Evolutionary conservation across 106 monocot species (phyloP), one percentile per base, ranked within the genome.

Genomic region (Allium sativum): DNA sequence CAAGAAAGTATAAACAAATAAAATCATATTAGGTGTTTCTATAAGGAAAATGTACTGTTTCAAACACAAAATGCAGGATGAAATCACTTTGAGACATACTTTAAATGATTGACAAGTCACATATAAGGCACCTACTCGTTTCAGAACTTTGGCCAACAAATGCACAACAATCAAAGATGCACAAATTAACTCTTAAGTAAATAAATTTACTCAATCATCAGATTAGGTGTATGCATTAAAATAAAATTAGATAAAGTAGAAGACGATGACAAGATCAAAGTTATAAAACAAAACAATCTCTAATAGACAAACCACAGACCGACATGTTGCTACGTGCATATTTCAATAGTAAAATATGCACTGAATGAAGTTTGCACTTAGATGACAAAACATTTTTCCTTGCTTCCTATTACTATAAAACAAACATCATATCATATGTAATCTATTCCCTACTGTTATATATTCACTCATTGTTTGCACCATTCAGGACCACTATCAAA

Each of bases 91-190:
- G 68, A 95, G 90, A 65, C 90, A 95, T 15, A 90, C 76, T 79
- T 95, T 95, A 52, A 95, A 95, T 42, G 90, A 68, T 58, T 90
- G 90, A 58, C 94, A 86, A 21, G 90, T 90, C 55, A 90, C 79
- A 79, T 95, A 87, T 44, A 95, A 72, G 40, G 90, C 90, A 73
- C 94, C 94, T 60, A 90, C 81, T 70, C 94, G 89, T 67, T 95
- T 95, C 42, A 90, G 79, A 3, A 86, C 84, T 87, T 95, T 95
- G 48, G 80, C 86, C 94, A 90, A 60, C 18, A 79, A 57, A 74
- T 47, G 53, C 5, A 44, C 57, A 17, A 18, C 40, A 16, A 42
- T 12, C 18, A 45, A 58, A 18, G 42, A n/a, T 42, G 14, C 0
- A 18, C 31, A 31, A 31, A 31, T 31, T 31, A 31, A 31, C 31